Conservation (phyloP, 768 basidiomycete species). For the Tulasnella sp. region DNA sequence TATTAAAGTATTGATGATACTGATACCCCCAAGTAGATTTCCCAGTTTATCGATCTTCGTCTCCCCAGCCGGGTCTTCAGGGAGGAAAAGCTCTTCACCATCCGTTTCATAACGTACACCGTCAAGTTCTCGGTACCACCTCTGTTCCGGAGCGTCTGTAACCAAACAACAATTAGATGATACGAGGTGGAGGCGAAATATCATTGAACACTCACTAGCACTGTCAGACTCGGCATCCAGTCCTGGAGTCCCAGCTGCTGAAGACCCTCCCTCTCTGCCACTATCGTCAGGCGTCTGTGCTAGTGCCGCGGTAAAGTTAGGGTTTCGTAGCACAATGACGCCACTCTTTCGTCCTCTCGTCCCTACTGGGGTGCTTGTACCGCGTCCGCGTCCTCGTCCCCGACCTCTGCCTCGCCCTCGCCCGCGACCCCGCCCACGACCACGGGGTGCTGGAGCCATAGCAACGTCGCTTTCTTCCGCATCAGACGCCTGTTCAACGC, state of each 20-base stretch:
- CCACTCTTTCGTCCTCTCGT: conserved; percentile 1
- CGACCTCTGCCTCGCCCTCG: conserved; percentile 6
- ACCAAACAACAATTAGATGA: background rate
- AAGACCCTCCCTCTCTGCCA: conserved; percentile 5
- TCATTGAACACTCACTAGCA: conserved; percentile 3
- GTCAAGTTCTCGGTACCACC: conserved; percentile 33
- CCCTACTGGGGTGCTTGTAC: too few species aligned
- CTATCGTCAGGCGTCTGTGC: conserved; percentile 3
- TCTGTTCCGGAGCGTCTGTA: conserved; percentile 20
- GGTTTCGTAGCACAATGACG: conserved; percentile 8
- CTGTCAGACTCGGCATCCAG: conserved; percentile 10
- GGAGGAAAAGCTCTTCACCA: conserved; percentile 79
- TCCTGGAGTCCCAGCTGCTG: background rate
- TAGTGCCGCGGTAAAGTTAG: background rate
- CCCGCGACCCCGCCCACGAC: conserved; percentile 1
- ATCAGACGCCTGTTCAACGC: background rate
- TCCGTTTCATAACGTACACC: conserved; percentile 67
- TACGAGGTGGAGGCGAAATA: background rate
- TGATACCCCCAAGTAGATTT: conserved; percentile 68
- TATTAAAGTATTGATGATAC: conserved; percentile 2
- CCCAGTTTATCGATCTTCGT: conserved; percentile 83
- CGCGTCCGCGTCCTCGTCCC: conserved; percentile 1
- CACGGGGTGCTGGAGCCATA: too few species aligned
- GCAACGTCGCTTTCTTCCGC: conserved; percentile 7
- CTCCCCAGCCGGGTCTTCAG: conserved; percentile 76